These are phyloP conservation scores for Aegilops umbellulata DNA, from an alignment of 176 grass and related monocot genomes.

Conservation along the genomic window DNA sequence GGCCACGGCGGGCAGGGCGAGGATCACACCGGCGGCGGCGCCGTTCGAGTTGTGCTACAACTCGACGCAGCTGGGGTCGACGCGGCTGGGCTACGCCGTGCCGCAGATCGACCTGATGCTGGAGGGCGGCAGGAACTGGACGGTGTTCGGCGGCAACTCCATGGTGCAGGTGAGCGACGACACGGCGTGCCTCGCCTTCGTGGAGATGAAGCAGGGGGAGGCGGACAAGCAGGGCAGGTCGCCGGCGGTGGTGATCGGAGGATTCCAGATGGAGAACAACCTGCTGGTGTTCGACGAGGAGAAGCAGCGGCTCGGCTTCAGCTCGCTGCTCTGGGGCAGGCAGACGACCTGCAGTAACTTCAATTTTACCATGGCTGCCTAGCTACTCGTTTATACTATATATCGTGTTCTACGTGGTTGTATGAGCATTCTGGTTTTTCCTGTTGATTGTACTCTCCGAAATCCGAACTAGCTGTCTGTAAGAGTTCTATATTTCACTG, in stretches of 20 bases:
- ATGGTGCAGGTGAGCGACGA: constrained; percentile 32
- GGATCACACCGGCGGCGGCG: constrained; percentile 1
- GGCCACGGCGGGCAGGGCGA: background rate
- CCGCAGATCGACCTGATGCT: constrained; percentile 50
- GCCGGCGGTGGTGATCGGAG: constrained; percentile 46
- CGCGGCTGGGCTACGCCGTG: constrained; percentile 49
- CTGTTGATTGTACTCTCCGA: too few relatives aligned
- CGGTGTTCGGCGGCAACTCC: constrained; percentile 46
- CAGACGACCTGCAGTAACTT: constrained; percentile 54
- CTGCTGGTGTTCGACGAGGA: constrained; percentile 53
- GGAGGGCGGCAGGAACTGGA: constrained; percentile 44
- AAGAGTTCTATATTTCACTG: too few relatives aligned
- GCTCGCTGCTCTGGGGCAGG: constrained; percentile 14
- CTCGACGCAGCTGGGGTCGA: constrained; percentile 21
- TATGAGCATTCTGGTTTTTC: too few relatives aligned
- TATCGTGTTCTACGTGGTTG: too few relatives aligned
- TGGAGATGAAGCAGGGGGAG: background rate
- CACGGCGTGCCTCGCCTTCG: constrained; percentile 51
- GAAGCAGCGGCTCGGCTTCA: constrained; percentile 37
- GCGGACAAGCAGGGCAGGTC: background rate
- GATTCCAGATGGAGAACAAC: constrained; percentile 74
- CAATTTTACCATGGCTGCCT: constrained; percentile 35
- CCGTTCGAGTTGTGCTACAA: constrained; percentile 63
- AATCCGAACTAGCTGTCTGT: too few relatives aligned
- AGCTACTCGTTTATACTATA: background rate